These are phyloP conservation scores for Anaeromyces robustus DNA, from an alignment of 192 early-diverging fungal genomes.

Conservation along the genomic window DNA sequence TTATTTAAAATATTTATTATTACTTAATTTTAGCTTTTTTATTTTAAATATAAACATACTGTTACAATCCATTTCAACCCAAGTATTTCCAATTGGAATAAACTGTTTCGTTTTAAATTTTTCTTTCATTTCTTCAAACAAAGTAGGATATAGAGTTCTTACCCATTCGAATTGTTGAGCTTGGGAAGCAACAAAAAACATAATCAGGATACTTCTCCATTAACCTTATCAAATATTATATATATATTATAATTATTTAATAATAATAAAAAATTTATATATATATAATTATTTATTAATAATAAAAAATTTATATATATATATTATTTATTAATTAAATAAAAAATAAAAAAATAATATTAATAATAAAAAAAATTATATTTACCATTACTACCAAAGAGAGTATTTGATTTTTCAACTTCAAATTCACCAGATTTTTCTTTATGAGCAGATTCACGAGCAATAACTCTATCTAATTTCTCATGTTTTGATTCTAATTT, in stretches of 20 bases:
- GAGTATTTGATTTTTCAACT: not conserved
- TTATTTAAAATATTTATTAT: not conserved
- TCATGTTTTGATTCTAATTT: not conserved
- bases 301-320: too few species aligned
- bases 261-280: too few species aligned
- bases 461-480: not conserved
- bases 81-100: constrained; percentile 81
- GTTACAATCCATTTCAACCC: constrained; percentile 99
- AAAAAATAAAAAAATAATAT: too few species aligned
- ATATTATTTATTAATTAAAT: too few species aligned
- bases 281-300: too few species aligned
- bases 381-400: not conserved
- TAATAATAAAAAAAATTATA: too few species aligned
- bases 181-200: constrained; percentile 84
- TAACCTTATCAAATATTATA: too few species aligned
- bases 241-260: too few species aligned
- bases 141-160: constrained; percentile 57
- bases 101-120: constrained; percentile 62
- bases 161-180: constrained; percentile 96
- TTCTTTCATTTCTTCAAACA: constrained; percentile 62
- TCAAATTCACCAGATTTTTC: not conserved
- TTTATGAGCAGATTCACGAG: not conserved
- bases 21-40: too few species aligned
- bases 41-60: not conserved
- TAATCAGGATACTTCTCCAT: constrained; percentile 82